Percentiles rank a stretch among this genome's conserved stretches.
Conservation (phyloP, 768 basidiomycete genomes). For the Leccinellum albellum region DNA sequence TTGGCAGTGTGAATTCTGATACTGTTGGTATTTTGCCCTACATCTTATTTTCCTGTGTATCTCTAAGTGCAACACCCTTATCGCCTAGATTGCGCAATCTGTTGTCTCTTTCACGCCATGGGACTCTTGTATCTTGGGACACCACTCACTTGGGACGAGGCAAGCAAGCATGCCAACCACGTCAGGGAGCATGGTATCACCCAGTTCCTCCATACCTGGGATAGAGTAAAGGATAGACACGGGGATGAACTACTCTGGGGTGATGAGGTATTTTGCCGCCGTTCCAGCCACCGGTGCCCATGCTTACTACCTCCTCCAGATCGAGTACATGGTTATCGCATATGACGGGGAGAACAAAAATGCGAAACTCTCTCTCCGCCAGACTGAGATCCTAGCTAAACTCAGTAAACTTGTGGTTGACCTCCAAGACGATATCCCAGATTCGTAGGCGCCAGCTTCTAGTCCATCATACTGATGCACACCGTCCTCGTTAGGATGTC, state of each 20-base stretch:
- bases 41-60: neutral
- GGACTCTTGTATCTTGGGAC: conserved; percentile 92
- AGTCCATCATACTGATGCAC: neutral
- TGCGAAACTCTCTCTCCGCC: conserved; percentile 88
- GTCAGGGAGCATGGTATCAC: conserved; percentile 90
- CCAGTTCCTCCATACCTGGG: conserved; percentile 93
- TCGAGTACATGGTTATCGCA: conserved; percentile 94
- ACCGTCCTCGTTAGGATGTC: conserved; percentile 44
- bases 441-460: conserved; percentile 45
- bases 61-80: neutral
- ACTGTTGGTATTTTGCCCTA: neutral
- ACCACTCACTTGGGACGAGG: conserved; percentile 87
- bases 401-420: conserved; percentile 64
- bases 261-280: conserved; percentile 70
- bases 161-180: conserved; percentile 83
- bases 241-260: conserved; percentile 97
- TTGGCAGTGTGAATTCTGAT: conserved; percentile 2
- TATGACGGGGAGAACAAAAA: conserved; percentile 77
- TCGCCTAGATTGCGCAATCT: conserved; percentile 12
- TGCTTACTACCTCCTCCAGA: conserved; percentile 40
- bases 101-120: conserved; percentile 46
- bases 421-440: conserved; percentile 48
- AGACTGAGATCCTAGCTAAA: conserved; percentile 87
- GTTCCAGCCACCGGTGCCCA: neutral
- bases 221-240: conserved; percentile 82